Conservation (phyloP, 371 early-diverging fungal species). For the Mucor ambiguus region DNA sequence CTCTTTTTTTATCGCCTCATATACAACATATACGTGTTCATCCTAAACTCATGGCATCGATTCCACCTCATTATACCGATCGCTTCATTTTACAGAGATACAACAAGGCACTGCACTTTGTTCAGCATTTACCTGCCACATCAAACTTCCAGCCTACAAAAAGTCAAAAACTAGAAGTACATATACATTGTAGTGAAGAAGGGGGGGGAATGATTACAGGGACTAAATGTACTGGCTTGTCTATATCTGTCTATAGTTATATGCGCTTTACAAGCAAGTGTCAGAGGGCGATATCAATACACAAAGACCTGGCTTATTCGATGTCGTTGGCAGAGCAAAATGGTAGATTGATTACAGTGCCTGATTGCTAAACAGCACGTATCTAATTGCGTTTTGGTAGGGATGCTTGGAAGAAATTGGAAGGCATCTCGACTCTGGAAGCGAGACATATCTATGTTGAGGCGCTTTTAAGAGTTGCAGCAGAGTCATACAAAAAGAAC, state of each 20-base stretch:
- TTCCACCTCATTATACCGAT: constrained; percentile 32
- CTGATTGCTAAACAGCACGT: not conserved
- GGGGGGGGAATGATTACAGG: not conserved
- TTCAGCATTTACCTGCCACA: constrained; percentile 36
- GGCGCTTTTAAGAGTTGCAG: constrained; percentile 28
- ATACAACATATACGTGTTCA: constrained; percentile 1
- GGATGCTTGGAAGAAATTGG: constrained; percentile 38
- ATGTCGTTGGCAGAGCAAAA: constrained; percentile 53
- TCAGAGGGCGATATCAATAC: constrained; percentile 40
- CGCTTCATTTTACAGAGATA: constrained; percentile 32
- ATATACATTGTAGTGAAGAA: not conserved
- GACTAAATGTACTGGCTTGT: not conserved
- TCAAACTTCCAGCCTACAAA: constrained; percentile 45
- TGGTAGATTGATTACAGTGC: constrained; percentile 27
- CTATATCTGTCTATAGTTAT: constrained; percentile 28
- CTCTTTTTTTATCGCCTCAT: not conserved
- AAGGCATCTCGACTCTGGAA: constrained; percentile 24
- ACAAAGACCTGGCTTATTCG: constrained; percentile 50
- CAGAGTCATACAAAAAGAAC: constrained; percentile 31
- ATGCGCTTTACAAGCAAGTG: constrained; percentile 54
- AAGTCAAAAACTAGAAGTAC: constrained; percentile 43
- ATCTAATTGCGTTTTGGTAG: constrained; percentile 17
- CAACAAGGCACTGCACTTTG: constrained; percentile 41
- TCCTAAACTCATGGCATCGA: not conserved
- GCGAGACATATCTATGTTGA: constrained; percentile 34